Evolutionary conservation across 164 flowering plant genomes (phyloP), one percentile per base, ranked within the genome.

Genomic region (Tetracentron sinense): DNA sequence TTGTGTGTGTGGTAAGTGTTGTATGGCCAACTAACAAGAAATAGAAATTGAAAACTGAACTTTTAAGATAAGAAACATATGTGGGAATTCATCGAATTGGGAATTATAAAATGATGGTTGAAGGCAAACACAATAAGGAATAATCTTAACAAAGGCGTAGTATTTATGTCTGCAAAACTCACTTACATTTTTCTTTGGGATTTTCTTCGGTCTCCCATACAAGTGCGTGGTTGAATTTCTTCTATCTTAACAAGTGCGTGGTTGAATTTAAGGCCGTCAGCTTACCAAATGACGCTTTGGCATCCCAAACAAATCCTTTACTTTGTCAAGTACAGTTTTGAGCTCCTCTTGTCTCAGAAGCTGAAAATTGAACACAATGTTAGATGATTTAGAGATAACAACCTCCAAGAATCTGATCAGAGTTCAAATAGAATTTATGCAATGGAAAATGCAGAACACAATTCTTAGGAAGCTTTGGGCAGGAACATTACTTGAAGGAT

Each of bases 231-330:
- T n/a, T n/a, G n/a, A n/a, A n/a, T n/a, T n/a, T n/a, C n/a, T n/a
- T n/a, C n/a, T n/a, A n/a, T n/a, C n/a, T n/a, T n/a, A n/a, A n/a
- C n/a, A n/a, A n/a, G n/a, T n/a, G n/a, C n/a, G 79, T 49, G 4
- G 66, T 53, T 17, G 84, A 52, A 58, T 74, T 69, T 29, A 90
- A 61, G 26, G 85, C 68, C 44, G 96, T 78, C 16, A 90, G 54
- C 80, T 90, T 94, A 56, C 96, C 96, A 65, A 94, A 94, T 12
- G 97, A 90, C 64, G 89, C 97, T 74, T 90, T 94, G 48, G 97
- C 96, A 71, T 89, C 85, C 92, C 98, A 64, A 94, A 87, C 76
- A 83, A 87, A 65, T 90, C 97, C 71, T 80, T 81, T 68, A 87
- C 98, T 72, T 90, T 87, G 69, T 94, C 98, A 52, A 89, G 55